Conservation (phyloP, 2,329 filamentous ascomycete genomes). For the Microdochium trichocladiopsis region DNA sequence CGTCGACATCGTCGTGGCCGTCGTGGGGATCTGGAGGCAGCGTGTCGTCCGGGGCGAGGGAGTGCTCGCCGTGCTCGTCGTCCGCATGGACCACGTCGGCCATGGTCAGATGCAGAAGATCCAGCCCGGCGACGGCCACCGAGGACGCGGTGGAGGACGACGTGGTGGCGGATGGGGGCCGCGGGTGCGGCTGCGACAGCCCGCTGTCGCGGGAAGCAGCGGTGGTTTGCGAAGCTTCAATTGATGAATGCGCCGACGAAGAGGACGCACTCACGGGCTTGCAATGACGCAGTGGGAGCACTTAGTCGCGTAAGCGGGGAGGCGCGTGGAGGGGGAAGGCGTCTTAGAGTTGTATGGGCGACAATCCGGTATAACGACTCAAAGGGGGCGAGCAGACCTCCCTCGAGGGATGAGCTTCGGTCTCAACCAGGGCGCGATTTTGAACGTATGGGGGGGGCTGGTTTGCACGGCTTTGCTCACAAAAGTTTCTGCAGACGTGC, state of each 20-base stretch:
- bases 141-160: neutral
- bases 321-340: neutral
- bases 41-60: neutral
- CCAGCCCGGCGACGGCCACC: conserved; percentile 1
- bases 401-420: no score
- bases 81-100: neutral
- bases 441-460: neutral
- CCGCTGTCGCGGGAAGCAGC: neutral
- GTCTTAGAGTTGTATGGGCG: neutral
- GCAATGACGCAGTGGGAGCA: neutral
- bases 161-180: neutral
- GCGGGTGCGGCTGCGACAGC: neutral
- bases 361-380: neutral
- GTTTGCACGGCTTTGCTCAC: neutral
- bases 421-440: neutral
- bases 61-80: neutral
- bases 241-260: neutral
- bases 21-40: neutral
- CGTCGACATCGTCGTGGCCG: neutral
- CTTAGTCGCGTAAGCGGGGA: neutral
- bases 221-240: neutral
- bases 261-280: no score
- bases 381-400: no score
- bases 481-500: neutral
- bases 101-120: neutral